Percentiles rank a stretch among this genome's conserved stretches.
These are phyloP conservation scores for Hyphodiscus sp. DNA, from an alignment of 2,329 filamentous ascomycete genomes.

Conservation along the genomic window DNA sequence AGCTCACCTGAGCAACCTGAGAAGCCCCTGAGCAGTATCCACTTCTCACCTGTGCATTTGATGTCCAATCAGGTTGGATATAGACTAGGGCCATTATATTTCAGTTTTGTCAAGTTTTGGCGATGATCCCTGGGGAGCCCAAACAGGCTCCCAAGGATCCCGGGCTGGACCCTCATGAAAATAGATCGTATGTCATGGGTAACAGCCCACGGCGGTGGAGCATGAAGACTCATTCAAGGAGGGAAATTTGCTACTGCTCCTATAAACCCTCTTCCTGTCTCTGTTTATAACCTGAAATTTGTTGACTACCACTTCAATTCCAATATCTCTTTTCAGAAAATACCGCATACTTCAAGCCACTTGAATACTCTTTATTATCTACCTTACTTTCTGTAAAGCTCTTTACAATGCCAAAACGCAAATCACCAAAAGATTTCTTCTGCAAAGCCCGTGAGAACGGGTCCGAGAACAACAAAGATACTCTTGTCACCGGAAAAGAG, in stretches of 20 bases:
- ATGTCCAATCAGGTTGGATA: too few species aligned
- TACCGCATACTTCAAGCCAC: not conserved
- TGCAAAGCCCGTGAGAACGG: constrained; percentile 3
- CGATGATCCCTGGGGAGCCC: too few species aligned
- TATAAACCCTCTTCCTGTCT: constrained; percentile 6
- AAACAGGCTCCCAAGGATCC: too few species aligned
- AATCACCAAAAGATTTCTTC: constrained; percentile 3
- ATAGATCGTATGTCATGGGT: too few species aligned
- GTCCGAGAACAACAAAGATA: constrained; percentile 3
- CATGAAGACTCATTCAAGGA: too few species aligned
- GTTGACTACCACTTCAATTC: constrained; percentile 4
- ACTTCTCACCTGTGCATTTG: too few species aligned
- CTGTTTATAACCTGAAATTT: not conserved
- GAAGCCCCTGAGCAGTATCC: too few species aligned
- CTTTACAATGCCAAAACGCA: not conserved
- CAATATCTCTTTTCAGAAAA: constrained; percentile 1
- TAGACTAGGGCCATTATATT: too few species aligned
- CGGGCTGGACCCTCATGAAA: too few species aligned
- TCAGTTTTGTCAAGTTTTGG: too few species aligned
- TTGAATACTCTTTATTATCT: not conserved
- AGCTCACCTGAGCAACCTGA: not conserved
- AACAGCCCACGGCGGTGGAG: too few species aligned
- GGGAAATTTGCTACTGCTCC: constrained; percentile 6
- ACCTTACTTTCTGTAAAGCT: not conserved
- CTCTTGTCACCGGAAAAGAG: not conserved